Base-by-base conservation (phyloP, 352 stramenopile species). In the Pythium rhizo-oryzae region DNA sequence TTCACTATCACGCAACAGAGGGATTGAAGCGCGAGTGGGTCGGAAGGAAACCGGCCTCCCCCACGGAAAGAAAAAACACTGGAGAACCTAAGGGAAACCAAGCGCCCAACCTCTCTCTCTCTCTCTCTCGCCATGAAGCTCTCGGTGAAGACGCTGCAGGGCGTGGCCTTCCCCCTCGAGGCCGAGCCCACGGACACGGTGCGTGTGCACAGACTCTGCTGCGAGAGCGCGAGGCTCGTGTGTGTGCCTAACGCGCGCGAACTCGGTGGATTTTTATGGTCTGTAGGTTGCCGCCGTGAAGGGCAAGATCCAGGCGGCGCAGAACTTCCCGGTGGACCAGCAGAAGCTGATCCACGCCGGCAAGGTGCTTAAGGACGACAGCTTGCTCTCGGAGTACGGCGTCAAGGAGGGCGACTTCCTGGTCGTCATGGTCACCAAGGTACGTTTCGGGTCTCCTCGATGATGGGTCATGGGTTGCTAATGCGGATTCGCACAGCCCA, bases 401-500 rank as follows among this genome's bases (percentile, higher is more conserved):
- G 74, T 97, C 47, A 94, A 93, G 75, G 88, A 94, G 68, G 94
- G 92, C 62, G 87, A 94, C 67, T 96, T 96, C 67, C 73, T 96
- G 23, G 88, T 96, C 46, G 87, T 93, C 43, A 93, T 97, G 84
- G 86, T 95, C 54, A 93, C 88, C 54, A 97, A 97, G 79, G 72
- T 85, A 7, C 25, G 21, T 49, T 37, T n/a, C n/a, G n/a, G n/a
- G n/a, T n/a, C n/a, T n/a, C n/a, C n/a, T n/a, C n/a, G n/a, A n/a
- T n/a, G n/a, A n/a, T n/a, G n/a, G n/a, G n/a, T n/a, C n/a, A n/a
- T n/a, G n/a, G n/a, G n/a, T n/a, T n/a, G n/a, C n/a, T n/a, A n/a
- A n/a, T n/a, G n/a, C n/a, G n/a, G n/a, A n/a, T n/a, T n/a, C n/a
- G n/a, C n/a, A n/a, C 15, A 85, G 78, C 85, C 87, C 19, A 95